Conservation (phyloP, 2,329 filamentous ascomycete genomes). For the Celoporthe dispersa region DNA sequence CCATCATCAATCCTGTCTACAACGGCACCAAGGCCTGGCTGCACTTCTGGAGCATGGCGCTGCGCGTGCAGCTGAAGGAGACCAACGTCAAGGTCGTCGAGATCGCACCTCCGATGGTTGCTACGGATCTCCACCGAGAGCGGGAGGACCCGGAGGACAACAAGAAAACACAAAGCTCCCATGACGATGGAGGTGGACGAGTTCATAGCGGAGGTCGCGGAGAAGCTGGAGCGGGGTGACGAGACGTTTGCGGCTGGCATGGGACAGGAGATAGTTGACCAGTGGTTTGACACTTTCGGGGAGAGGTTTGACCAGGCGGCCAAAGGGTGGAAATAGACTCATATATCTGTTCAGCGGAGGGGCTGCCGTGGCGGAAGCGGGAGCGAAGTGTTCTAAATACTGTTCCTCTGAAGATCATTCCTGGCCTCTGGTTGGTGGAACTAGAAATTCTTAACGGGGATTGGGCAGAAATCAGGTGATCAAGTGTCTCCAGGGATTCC, state of each 20-base stretch:
- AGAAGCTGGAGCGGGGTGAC: slow-evolving; percentile 50
- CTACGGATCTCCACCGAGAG: slow-evolving; percentile 60
- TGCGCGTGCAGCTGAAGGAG: slow-evolving; percentile 53
- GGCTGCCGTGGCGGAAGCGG: too few species aligned
- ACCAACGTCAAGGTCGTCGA: slow-evolving; percentile 55
- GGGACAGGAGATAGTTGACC: slow-evolving; percentile 25
- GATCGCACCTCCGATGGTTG: slow-evolving; percentile 59
- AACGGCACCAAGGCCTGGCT: slow-evolving; percentile 64
- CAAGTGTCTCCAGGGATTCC: too few species aligned
- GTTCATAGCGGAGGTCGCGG: slow-evolving; percentile 54
- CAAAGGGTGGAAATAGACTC: slow-evolving; percentile 21
- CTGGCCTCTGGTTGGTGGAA: too few species aligned
- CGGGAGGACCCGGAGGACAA: slow-evolving; percentile 60
- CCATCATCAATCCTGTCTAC: slow-evolving; percentile 61
- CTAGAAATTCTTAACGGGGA: too few species aligned
- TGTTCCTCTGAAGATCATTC: too few species aligned
- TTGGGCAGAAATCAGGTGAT: too few species aligned
- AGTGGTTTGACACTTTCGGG: slow-evolving; percentile 27
- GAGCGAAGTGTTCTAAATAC: too few species aligned
- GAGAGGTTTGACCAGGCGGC: slow-evolving; percentile 28
- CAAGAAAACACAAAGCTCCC: slow-evolving; percentile 61
- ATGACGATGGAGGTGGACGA: slow-evolving; percentile 53
- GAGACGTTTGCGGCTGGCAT: slow-evolving; percentile 53
- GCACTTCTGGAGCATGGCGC: slow-evolving; percentile 60
- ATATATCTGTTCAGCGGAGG: too few species aligned